Percentiles rank a stretch among this genome's conserved stretches.
phyloP scores from a whole-genome alignment of 2,329 filamentous ascomycete genomes.

The Colletotrichum aenigma region DNA sequence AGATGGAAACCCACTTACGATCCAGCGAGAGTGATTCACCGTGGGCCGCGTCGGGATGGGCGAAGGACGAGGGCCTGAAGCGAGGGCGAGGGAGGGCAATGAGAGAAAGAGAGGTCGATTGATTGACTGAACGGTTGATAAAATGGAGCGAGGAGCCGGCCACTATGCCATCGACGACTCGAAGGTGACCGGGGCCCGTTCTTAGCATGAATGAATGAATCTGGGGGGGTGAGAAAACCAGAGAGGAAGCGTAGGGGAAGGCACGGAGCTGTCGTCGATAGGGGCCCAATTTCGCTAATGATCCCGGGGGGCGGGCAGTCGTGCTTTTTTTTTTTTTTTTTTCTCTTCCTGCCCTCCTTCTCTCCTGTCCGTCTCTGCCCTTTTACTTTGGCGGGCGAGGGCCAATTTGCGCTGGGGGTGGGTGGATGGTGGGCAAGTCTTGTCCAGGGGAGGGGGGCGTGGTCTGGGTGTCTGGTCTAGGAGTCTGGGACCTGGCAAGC shows the following conservation, averaged over 20 bases:
- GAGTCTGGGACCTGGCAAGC: slow-evolving; percentile 10
- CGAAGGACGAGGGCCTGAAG: slow-evolving; percentile 10
- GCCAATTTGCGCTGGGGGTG: slow-evolving; percentile 16
- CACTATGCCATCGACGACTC: slow-evolving; percentile 20
- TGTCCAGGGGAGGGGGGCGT: background rate
- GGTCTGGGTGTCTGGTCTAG: background rate
- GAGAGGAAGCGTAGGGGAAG: slow-evolving; percentile 25
- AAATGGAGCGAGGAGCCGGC: slow-evolving; percentile 18
- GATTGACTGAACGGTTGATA: slow-evolving; percentile 16
- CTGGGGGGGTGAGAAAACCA: slow-evolving; percentile 28
- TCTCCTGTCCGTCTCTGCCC: background rate
- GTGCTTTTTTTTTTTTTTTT: slow-evolving; percentile 21
- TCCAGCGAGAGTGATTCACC: slow-evolving; percentile 17
- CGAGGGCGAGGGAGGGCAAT: background rate
- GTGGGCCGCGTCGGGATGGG: slow-evolving; percentile 17
- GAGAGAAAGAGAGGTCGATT: background rate
- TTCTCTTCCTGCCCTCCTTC: background rate
- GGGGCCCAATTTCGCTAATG: slow-evolving; percentile 46
- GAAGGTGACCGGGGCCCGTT: slow-evolving; percentile 24
- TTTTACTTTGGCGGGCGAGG: background rate
- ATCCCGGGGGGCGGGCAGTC: slow-evolving; percentile 27
- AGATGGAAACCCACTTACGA: slow-evolving; percentile 12
- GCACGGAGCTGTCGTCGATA: slow-evolving; percentile 24
- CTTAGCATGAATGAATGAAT: slow-evolving; percentile 38
- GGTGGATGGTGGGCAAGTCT: background rate